These are phyloP conservation scores for Calonectria hawksworthii DNA, from an alignment of 2,329 filamentous ascomycete species.

Conservation along the genomic window DNA sequence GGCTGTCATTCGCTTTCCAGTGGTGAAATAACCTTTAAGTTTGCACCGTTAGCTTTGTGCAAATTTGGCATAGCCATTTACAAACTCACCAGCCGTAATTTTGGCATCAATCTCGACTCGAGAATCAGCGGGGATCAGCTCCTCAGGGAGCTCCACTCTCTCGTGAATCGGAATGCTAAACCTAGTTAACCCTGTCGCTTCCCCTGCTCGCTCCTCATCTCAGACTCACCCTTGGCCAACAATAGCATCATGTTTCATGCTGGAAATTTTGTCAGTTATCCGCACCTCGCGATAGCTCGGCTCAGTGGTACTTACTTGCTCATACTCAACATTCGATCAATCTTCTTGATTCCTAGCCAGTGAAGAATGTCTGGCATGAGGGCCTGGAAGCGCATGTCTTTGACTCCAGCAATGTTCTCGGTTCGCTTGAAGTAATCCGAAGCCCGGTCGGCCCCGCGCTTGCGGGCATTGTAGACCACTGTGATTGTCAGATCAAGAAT, in stretches of 20 bases:
- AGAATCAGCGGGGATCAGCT: slow-evolving; percentile 94
- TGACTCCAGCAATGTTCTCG: slow-evolving; percentile 98
- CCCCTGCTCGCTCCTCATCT: not conserved
- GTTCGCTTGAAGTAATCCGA: slow-evolving; percentile 97
- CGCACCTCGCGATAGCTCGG: slow-evolving; percentile 35
- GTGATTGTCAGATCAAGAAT: slow-evolving; percentile 35
- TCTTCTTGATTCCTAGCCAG: slow-evolving; percentile 98
- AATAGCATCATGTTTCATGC: slow-evolving; percentile 93
- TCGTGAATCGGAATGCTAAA: slow-evolving; percentile 85
- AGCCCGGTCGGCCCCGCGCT: slow-evolving; percentile 83
- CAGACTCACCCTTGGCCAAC: slow-evolving; percentile 80
- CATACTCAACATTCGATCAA: slow-evolving; percentile 99
- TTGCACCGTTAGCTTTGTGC: slow-evolving; percentile 36
- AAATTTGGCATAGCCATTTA: slow-evolving; percentile 4
- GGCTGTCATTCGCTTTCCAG: slow-evolving; percentile 88
- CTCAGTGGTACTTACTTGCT: slow-evolving; percentile 78
- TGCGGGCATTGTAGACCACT: slow-evolving; percentile 83
- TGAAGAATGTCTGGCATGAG: slow-evolving; percentile 98
- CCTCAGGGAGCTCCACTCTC: slow-evolving; percentile 91
- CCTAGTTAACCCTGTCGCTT: slow-evolving; percentile 27
- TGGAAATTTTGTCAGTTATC: slow-evolving; percentile 56
- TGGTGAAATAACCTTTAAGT: slow-evolving; percentile 79
- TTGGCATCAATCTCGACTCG: slow-evolving; percentile 99
- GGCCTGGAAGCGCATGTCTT: slow-evolving; percentile 97
- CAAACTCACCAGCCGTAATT: slow-evolving; percentile 86